phyloP scores from a whole-genome alignment of 192 early-diverging fungal species.

The Podila clonocystis region DNA sequence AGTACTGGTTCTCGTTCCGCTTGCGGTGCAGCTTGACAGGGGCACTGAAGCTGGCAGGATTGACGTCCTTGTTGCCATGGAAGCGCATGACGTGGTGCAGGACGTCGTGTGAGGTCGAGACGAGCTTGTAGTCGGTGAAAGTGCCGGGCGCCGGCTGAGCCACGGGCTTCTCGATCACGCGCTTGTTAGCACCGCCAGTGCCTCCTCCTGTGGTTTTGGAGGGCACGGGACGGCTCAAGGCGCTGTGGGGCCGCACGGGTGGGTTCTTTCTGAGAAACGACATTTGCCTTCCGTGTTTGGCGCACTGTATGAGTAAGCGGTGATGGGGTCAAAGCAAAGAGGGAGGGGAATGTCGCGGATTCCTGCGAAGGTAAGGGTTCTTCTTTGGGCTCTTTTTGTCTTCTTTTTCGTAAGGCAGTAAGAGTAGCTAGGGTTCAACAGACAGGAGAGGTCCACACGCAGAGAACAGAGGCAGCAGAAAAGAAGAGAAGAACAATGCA shows the following conservation, averaged over 20 bases:
- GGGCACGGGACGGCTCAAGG: not conserved
- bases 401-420: no score
- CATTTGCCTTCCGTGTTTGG: not conserved
- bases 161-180: slow-evolving; percentile 18
- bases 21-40: slow-evolving; percentile 69
- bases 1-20: slow-evolving; percentile 33
- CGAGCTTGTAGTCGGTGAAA: slow-evolving; percentile 70
- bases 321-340: not conserved
- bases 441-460: no score
- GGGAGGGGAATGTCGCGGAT: not conserved
- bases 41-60: slow-evolving; percentile 61
- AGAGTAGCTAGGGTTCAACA: no score
- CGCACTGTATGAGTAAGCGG: not conserved
- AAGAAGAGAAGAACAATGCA: no score
- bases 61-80: slow-evolving; percentile 60
- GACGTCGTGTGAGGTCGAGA: slow-evolving; percentile 63
- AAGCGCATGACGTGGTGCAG: slow-evolving; percentile 77
- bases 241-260: slow-evolving; percentile 25
- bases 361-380: no score
- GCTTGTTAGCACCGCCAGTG: slow-evolving; percentile 27
- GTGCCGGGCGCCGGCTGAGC: slow-evolving; percentile 44
- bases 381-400: no score
- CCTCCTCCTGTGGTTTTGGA: not conserved
- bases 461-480: no score
- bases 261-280: slow-evolving; percentile 22